A percentile compares a stretch with the other conserved stretches of the same genome.
Conservation (phyloP, 148 eudicot species). For the Camellia lanceoleosa region DNA sequence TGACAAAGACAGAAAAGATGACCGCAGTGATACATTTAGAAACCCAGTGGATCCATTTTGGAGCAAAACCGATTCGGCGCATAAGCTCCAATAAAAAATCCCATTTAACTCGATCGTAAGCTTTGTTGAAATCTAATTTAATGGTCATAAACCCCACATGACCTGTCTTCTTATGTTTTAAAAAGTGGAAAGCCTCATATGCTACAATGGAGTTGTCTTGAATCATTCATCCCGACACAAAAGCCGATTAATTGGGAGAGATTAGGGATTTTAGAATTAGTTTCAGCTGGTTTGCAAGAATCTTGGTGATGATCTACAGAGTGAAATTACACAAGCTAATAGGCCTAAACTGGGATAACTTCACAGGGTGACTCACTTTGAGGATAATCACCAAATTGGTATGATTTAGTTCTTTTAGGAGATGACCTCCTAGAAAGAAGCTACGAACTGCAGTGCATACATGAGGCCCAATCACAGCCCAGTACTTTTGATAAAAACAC, state of each 20-base stretch:
- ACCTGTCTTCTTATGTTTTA: neutral
- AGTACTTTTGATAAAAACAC: too few relatives aligned
- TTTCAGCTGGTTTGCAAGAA: neutral
- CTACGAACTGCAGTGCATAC: neutral
- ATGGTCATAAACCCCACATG: neutral
- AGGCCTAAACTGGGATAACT: too few relatives aligned
- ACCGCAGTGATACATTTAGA: neutral
- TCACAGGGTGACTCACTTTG: too few relatives aligned
- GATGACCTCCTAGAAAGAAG: neutral
- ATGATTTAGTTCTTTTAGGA: neutral
- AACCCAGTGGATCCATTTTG: neutral
- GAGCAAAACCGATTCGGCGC: neutral
- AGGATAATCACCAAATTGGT: neutral
- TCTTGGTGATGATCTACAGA: too few relatives aligned
- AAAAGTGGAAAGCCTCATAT: neutral
- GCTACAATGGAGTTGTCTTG: neutral
- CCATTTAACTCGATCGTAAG: neutral
- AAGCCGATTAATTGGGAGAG: too few relatives aligned
- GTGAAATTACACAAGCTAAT: too few relatives aligned
- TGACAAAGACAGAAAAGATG: neutral
- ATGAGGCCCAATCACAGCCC: too few relatives aligned
- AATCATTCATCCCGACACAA: neutral
- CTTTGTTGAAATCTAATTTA: neutral
- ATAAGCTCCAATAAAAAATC: neutral
- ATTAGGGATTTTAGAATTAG: neutral